These are phyloP conservation scores for Colletotrichum sp. DNA, from an alignment of 2,329 filamentous ascomycete species.

Conservation along the genomic window DNA sequence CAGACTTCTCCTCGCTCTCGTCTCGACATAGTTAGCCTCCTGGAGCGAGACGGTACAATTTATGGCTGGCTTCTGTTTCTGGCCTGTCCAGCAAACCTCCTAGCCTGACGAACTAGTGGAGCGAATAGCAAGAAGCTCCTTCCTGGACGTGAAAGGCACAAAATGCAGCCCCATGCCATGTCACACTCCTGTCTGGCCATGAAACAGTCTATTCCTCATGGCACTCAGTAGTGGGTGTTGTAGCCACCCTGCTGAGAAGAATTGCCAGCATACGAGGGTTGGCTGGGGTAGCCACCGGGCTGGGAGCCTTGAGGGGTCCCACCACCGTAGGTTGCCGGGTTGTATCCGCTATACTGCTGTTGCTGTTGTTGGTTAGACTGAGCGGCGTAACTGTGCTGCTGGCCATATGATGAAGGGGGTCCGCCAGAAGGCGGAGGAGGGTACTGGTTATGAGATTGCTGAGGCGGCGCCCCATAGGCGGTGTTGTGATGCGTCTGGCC, in stretches of 20 bases:
- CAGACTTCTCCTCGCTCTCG: background rate
- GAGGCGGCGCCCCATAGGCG: slow-evolving; percentile 16
- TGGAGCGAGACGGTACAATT: background rate
- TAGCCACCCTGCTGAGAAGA: slow-evolving; percentile 23
- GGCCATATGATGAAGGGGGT: slow-evolving; percentile 17
- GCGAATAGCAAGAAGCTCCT: background rate
- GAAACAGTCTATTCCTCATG: background rate
- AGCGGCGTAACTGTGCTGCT: slow-evolving; percentile 19
- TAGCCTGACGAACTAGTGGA: background rate
- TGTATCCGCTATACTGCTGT: slow-evolving; percentile 29
- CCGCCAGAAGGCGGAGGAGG: slow-evolving; percentile 18
- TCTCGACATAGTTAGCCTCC: background rate
- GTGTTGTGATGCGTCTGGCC: slow-evolving; percentile 22
- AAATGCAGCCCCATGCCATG: background rate
- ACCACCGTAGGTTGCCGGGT: slow-evolving; percentile 31
- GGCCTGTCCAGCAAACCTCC: background rate
- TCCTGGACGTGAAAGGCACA: background rate
- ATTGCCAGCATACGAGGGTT: slow-evolving; percentile 23
- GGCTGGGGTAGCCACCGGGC: slow-evolving; percentile 37
- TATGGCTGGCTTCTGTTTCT: background rate
- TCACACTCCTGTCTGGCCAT: background rate
- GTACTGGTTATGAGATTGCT: slow-evolving; percentile 24
- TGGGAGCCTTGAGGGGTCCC: slow-evolving; percentile 31
- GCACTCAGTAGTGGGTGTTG: slow-evolving; percentile 13
- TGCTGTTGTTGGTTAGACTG: slow-evolving; percentile 23